These are phyloP conservation scores for Lipomyces orientalis DNA, from an alignment of 805 yeast species.

Conservation along the genomic window DNA sequence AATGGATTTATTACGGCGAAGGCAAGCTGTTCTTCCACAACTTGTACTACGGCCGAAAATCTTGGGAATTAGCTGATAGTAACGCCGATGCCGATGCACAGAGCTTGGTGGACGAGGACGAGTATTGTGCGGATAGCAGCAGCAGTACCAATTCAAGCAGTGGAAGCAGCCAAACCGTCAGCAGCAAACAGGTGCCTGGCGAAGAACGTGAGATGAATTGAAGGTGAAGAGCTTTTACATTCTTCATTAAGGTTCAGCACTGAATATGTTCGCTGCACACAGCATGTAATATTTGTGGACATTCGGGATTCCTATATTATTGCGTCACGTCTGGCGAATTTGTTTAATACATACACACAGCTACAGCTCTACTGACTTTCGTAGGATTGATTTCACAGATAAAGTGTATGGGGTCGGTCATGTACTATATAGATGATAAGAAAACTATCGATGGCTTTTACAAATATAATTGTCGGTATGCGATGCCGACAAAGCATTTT, in stretches of 20 bases:
- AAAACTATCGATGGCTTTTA: not conserved
- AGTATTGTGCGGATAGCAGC: slow-evolving; percentile 4
- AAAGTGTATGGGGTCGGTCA: not conserved
- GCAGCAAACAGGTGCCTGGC: not conserved
- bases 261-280: not conserved
- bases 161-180: slow-evolving; percentile 5
- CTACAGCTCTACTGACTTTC: not conserved
- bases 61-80: slow-evolving; percentile 22
- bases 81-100: slow-evolving; percentile 3
- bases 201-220: not conserved
- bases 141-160: slow-evolving; percentile 22
- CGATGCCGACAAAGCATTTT: not conserved
- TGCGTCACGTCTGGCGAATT: not conserved
- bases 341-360: not conserved
- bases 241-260: not conserved
- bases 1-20: slow-evolving; percentile 40
- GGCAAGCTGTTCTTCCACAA: slow-evolving; percentile 32
- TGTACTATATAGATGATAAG: not conserved
- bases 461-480: not conserved
- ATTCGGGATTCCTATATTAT: not conserved
- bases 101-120: slow-evolving; percentile 9
- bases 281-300: not conserved
- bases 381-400: not conserved
- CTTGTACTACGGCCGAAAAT: slow-evolving; percentile 27
- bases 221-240: not conserved